These are phyloP conservation scores for Hortaea werneckii DNA, from an alignment of 2,329 filamentous ascomycete species.

Conservation along the genomic window DNA sequence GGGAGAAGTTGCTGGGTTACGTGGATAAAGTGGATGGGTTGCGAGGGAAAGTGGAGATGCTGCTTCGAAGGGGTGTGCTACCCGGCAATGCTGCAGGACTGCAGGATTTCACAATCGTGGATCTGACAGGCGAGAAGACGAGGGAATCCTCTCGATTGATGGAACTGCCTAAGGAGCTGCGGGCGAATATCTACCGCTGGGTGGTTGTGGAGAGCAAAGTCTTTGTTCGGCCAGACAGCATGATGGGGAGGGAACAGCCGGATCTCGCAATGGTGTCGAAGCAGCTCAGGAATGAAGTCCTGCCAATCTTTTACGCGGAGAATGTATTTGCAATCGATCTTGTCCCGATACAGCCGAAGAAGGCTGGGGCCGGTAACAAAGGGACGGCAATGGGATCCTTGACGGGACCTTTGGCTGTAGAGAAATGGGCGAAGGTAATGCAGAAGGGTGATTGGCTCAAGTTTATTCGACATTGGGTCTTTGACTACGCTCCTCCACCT, in stretches of 20 bases:
- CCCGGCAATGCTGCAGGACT: neutral
- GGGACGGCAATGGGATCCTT: neutral
- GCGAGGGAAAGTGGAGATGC: neutral
- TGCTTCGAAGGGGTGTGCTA: neutral
- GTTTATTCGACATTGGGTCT: slow-evolving; percentile 1
- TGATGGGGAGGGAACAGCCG: slow-evolving; percentile 14
- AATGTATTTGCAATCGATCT: slow-evolving; percentile 16
- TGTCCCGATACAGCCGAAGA: neutral
- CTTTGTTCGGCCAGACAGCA: slow-evolving; percentile 12
- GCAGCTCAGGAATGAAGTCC: slow-evolving; percentile 14
- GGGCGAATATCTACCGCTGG: slow-evolving; percentile 9
- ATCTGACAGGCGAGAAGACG: neutral
- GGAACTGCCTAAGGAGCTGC: slow-evolving; percentile 9
- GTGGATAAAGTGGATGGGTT: neutral
- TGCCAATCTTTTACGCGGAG: slow-evolving; percentile 17
- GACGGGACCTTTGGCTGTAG: neutral
- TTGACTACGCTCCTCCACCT: neutral
- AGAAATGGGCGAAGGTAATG: slow-evolving; percentile 10
- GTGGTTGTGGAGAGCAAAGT: slow-evolving; percentile 11
- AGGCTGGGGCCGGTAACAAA: neutral
- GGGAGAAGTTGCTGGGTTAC: neutral
- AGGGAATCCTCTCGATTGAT: slow-evolving; percentile 4
- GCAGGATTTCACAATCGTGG: neutral
- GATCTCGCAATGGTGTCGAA: slow-evolving; percentile 15
- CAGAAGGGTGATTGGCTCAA: slow-evolving; percentile 2